Percentiles rank a stretch among this genome's conserved stretches.
Conservation (phyloP, 2,329 filamentous ascomycete genomes). For the Aspergillus ibericus region DNA sequence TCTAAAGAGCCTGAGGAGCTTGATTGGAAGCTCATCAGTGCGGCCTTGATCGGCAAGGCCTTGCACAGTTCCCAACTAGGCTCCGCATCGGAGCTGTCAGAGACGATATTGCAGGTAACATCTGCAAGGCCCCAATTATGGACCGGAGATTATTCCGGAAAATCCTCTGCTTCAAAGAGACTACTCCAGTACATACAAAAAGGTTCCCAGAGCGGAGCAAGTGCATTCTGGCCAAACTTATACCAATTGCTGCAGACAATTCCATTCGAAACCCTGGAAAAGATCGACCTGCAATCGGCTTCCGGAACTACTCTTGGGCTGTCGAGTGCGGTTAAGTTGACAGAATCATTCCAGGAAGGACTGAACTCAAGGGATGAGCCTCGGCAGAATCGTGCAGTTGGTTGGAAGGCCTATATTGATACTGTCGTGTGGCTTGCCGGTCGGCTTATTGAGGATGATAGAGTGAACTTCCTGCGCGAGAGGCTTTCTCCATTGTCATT, state of each 20-base stretch:
- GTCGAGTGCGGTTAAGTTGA: conserved; percentile 60
- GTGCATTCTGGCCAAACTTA: conserved; percentile 72
- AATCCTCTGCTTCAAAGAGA: conserved; percentile 56
- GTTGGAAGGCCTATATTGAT: conserved; percentile 75
- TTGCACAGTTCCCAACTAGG: conserved; percentile 70
- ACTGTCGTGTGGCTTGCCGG: conserved; percentile 57
- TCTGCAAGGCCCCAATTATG: conserved; percentile 67
- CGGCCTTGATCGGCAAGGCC: conserved; percentile 71
- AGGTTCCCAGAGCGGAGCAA: conserved; percentile 76
- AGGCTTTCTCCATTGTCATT: conserved; percentile 54
- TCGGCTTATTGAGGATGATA: conserved; percentile 50
- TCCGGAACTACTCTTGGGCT: conserved; percentile 28
- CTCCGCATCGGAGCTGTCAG: conserved; percentile 70
- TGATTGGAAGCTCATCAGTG: conserved; percentile 67
- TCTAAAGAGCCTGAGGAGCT: conserved; percentile 47
- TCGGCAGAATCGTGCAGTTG: conserved; percentile 63
- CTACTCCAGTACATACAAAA: conserved; percentile 74
- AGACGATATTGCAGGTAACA: conserved; percentile 67
- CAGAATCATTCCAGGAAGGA: conserved; percentile 69
- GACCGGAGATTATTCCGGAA: conserved; percentile 63
- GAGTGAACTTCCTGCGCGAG: conserved; percentile 46
- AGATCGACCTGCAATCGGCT: conserved; percentile 24
- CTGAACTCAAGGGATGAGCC: conserved; percentile 74
- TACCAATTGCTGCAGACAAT: conserved; percentile 60
- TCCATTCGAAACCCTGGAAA: conserved; percentile 50